Evolutionary conservation across 495 filamentous ascomycete genomes (phyloP), one percentile per base, ranked within the genome.

Genomic region (Achaetomiella virescens): DNA sequence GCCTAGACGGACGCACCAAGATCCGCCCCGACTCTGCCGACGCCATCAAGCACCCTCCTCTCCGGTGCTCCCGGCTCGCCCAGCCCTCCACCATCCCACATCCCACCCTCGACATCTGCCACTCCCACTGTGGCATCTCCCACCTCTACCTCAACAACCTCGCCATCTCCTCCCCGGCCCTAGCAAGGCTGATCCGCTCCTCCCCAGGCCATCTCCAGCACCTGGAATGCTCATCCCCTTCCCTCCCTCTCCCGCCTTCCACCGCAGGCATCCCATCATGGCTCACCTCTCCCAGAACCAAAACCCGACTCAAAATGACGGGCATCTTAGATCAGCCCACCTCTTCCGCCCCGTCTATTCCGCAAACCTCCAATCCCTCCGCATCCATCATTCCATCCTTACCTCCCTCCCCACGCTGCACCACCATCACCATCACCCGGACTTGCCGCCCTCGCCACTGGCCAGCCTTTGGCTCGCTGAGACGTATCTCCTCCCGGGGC

Each of bases 361-460:
- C 10, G 66, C 71, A 1, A 74, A 74, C 58, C 62, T 79, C 15
- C 71, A 73, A 21, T 68, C 64, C 9, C 58, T 79, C 6, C 66
- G 75, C 12, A 63, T 75, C 14, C 76, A 79, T 46, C 76, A 79
- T 49, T 79, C 76, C 0, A 62, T 79, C 5, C 73, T 78, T 4
- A 79, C 76, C 0, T 68, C 73, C 17, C 63, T 77, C 5, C 67
- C 67, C 8, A 59, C 69, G 0, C 42, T 79, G 0, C 52, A 60
- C 6, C 54, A 58, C 0, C 52, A n/a, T n/a, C n/a, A n/a, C n/a
- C n/a, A n/a, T n/a, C n/a, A n/a, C n/a, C n/a, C n/a, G n/a, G n/a
- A n/a, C n/a, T n/a, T n/a, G n/a, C 59, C 0, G 61, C 57, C 10
- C 44, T 70, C 66, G 1, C 51, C 62, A 9, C 44, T 63, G 50